phyloP scores from a whole-genome alignment of 1,139 yeast species.

The Barnettozyma hawaiiensis region DNA sequence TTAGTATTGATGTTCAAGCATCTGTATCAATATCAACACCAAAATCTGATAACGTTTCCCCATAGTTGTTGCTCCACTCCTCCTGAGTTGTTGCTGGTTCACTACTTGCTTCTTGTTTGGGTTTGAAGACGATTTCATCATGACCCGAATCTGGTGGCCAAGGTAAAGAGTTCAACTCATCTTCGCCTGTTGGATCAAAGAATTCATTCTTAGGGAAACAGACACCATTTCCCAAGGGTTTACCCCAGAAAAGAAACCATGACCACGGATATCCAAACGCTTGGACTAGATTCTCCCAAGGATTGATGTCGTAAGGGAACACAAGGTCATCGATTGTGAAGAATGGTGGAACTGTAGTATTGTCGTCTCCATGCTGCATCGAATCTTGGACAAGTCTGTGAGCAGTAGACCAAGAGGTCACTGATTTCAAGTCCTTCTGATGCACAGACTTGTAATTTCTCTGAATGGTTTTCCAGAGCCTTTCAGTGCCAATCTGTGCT shows the following conservation, averaged over 20 bases:
- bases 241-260: slow-evolving; percentile 72
- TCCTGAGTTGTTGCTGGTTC: too few relatives aligned
- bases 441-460: slow-evolving; percentile 42
- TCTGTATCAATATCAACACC: slow-evolving; percentile 87
- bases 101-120: neutral
- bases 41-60: slow-evolving; percentile 75
- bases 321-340: slow-evolving; percentile 42
- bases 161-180: slow-evolving; percentile 60
- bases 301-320: slow-evolving; percentile 80
- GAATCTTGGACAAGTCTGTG: slow-evolving; percentile 23
- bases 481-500: slow-evolving; percentile 49
- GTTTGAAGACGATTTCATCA: slow-evolving; percentile 22
- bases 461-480: slow-evolving; percentile 47
- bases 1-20: too few relatives aligned
- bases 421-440: slow-evolving; percentile 39
- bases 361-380: too few relatives aligned
- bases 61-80: slow-evolving; percentile 72
- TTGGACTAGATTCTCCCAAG: slow-evolving; percentile 45
- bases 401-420: slow-evolving; percentile 41
- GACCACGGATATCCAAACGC: slow-evolving; percentile 52
- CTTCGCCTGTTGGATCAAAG: slow-evolving; percentile 37
- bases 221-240: slow-evolving; percentile 49
- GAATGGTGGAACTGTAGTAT: slow-evolving; percentile 21
- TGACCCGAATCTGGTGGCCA: slow-evolving; percentile 90
- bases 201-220: slow-evolving; percentile 49